Base-by-base conservation (phyloP, 2,329 filamentous ascomycete species). In the Volutella citrinella region DNA sequence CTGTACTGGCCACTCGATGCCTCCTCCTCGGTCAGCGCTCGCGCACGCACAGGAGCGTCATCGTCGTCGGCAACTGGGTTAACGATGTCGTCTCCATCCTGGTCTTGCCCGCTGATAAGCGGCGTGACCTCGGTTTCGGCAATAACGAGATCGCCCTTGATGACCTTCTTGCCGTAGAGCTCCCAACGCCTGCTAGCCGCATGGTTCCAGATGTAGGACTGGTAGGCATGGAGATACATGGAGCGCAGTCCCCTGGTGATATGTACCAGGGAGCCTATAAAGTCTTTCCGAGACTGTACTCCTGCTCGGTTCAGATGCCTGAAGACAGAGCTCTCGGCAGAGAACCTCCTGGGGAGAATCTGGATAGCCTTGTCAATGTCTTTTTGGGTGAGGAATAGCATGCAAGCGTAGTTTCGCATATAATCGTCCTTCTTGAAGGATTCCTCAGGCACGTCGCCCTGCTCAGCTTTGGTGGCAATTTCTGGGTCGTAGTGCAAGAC, bases 221-320 rank as follows among this genome's bases (percentile, higher is more conserved):
- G 93, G 63, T 96, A 97, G 6, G 93, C 91, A 60, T 98, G 93
- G 12, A 95, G 82, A 57, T 97, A 98, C 85, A 98, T 96, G 38
- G 88, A 78, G 26, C 89, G 79, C 51, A 97, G 70, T 30, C 86
- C 87, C 13, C 90, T 77, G 16, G 84, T 85, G 43, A 98, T 90
- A 34, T 76, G 74, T 55, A 84, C 76, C 32, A 98, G 64, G 1
- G 93, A 88, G 16, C 90, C 90, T 40, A 87, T 74, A 57, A 79
- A 93, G 62, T 98, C 91, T 26, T 73, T 74, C 23, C 65, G 64
- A 15, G 72, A 69, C 36, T 63, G 54, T 18, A 44, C 55, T 26
- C 66, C 63, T 34, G 68, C 62, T 38, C 70, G 66, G 19, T 70
- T 72, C 6, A 97, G 76, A 51, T 94, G 86, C 36, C 82, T 78